Base-by-base conservation (phyloP, 768 basidiomycete genomes). In the Psilocybe azurescens region DNA sequence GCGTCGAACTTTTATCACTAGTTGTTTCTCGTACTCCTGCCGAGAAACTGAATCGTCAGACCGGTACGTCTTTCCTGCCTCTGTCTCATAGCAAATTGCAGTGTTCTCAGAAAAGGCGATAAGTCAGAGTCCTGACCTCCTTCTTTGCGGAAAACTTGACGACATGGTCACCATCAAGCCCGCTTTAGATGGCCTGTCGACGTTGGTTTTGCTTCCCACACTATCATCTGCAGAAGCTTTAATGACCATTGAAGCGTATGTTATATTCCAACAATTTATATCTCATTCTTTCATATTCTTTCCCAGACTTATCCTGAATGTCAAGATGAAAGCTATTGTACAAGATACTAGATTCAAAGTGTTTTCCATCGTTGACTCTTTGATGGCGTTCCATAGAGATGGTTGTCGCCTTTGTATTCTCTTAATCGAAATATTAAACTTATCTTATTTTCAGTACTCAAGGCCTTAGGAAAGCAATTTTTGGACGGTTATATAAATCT, bases 101-200 rank as follows among this genome's bases (percentile, higher is more conserved):
- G 3, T 24, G 10, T 33, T 56, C 58, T 63, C 62, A 54, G 58
- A 49, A 47, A 24, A 36, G 14, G 54, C 44, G 54, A 55, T 49
- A 41, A 98, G 97, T 90, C 62, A 87, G 87, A 64, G 94, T 95
- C 11, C 81, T 99, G 59, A 85, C 88, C 0, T 77, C 82, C 1
- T 99, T 99, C 79, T 95, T 71, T 86, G 87, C 68, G 88, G 87
- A 58, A 97, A 97, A 75, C 78, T 97, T 56, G 91, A 93, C 61
- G 95, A 97, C 70, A 84, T 85, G 3, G 89, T 93, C 66, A 92
- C 93, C 7, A 84, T 96, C 39, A 87, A 94, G 3, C 91, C 93
- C 1, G 88, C 94, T 1, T 79, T 97, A 41, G 83, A 84, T 57
- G 97, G 95, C 1, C 79, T 99, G 5, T 80, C 82, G 8, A 81